Evolutionary conservation across 768 basidiomycete genomes (phyloP), one percentile per base, ranked within the genome.

Genomic region (Chalciporus pseudorubinellus): DNA sequence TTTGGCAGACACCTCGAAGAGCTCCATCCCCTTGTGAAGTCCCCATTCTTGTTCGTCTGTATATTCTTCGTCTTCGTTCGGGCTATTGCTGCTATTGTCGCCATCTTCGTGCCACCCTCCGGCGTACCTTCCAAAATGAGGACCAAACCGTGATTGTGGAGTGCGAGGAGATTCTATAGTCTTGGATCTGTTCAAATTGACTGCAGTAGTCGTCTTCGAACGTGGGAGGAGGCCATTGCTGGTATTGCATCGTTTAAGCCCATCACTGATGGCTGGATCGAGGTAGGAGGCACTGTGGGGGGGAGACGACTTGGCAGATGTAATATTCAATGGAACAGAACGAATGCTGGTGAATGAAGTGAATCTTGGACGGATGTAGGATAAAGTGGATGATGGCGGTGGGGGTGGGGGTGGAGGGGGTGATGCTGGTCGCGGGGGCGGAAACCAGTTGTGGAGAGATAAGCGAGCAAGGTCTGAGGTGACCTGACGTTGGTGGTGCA

Each of bases 1-100:
- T 70, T 94, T 94, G 47, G 94, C 88, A 39, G 91, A 94, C 18
- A 95, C 91, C 65, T 95, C 91, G 57, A 89, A 91, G 16, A 95
- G 77, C 62, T 89, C 87, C 84, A 94, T 91, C 55, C 84, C 87
- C 64, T 87, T 87, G 64, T 78, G 83, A 34, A 88, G 75, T 6
- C 89, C 87, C 86, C 88, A 90, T 63, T 87, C 87, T 36, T 73
- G 72, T 3, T 72, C 72, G 18, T 79, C 79, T 6, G 73, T 79
- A 10, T 74, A 69, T 4, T 68, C 75, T 18, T 89, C 84, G 39
- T 81, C 81, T 66, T 84, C 86, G 41, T 80, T 77, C 46, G 83
- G 72, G 65, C 85, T 87, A 53, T 82, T 84, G 64, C 81, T 85
- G 63, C 80, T 83, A 44, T 77, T 78, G 52, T 84, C 85, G 13